Base-by-base conservation (phyloP, 352 stramenopile genomes). In the Globisporangium polare region DNA sequence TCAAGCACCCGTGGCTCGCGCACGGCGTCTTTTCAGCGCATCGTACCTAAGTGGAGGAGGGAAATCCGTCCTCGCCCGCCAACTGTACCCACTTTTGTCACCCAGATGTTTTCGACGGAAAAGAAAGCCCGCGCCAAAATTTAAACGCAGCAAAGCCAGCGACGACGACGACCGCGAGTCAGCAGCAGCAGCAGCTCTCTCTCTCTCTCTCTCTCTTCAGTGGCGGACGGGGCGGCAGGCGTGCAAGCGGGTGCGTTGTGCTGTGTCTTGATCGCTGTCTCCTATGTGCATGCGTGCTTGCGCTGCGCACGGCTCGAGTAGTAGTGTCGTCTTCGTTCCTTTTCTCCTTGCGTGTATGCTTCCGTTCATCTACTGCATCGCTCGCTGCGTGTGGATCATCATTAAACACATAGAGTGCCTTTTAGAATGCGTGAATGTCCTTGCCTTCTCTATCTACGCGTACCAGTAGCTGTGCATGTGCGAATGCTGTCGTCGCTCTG, bases 1-100 rank as follows among this genome's bases (percentile, higher is more conserved):
- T 92, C 50, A 47, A 66, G 29, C 86, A 92, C 39, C 72, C 80
- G 17, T 94, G 82, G 79, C 72, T 94, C 41, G 69, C 83, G 60
- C 67, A 66, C 60, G 75, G 78, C 55, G 74, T 89, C 33, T 89
- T 88, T 72, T 85, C 78, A 53, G 52, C 57, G 8, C 61, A 57
- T 63, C 69, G 72, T 53, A 79, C 79, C 56, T 82, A 75, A 58
- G 29, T 6, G 43, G 49, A 26, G 37, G 24, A 22, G n/a, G 20
- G 5, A 20, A 35, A 9, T 24, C 29, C 2, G 17, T 26, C 26
- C 22, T 29, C 20, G 15, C 17, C 37, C 53, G 5, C n/a, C 22
- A 49, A 53, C 13, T 60, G 54, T 49, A 60, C 54, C 54, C 52
- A 46, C 52, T 64, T 64, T 64, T 64, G 58, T 64, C 49, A 58